Conservation (phyloP, 2,329 filamentous ascomycete genomes). For the Plenodomus lindquistii region DNA sequence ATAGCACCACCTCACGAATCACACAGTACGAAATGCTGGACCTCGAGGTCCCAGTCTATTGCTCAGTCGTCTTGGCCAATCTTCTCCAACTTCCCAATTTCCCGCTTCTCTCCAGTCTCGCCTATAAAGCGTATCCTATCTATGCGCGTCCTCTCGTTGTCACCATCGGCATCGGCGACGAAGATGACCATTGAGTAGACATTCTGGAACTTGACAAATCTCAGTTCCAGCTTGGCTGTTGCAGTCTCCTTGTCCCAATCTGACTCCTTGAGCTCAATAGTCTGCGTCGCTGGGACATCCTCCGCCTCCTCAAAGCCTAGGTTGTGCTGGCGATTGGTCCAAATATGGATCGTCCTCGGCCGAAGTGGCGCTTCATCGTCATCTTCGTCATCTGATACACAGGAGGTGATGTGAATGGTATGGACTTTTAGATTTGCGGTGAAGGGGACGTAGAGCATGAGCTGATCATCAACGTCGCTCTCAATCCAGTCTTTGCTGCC, state of each 20-base stretch:
- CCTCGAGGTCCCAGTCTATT: not conserved
- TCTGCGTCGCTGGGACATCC: constrained; percentile 78
- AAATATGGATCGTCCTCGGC: constrained; percentile 82
- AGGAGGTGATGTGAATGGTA: constrained; percentile 81
- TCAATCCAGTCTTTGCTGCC: constrained; percentile 81
- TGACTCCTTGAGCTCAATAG: constrained; percentile 69
- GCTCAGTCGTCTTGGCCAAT: constrained; percentile 68
- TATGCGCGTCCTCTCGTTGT: constrained; percentile 82
- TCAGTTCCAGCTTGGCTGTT: constrained; percentile 63
- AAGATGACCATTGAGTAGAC: constrained; percentile 86
- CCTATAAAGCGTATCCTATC: constrained; percentile 81
- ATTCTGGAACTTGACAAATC: constrained; percentile 98
- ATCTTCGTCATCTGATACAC: constrained; percentile 63
- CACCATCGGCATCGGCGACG: constrained; percentile 78
- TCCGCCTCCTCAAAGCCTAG: constrained; percentile 96
- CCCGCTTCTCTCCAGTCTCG: constrained; percentile 86
- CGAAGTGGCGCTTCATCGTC: constrained; percentile 78
- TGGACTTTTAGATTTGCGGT: constrained; percentile 87
- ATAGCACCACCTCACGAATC: too few relatives aligned
- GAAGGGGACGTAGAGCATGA: constrained; percentile 92
- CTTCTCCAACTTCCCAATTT: constrained; percentile 95
- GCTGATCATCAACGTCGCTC: constrained; percentile 95
- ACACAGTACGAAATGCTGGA: not conserved
- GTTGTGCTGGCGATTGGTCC: constrained; percentile 85
- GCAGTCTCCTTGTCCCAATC: constrained; percentile 70